Evolutionary conservation across 441 rosid species (phyloP), one percentile per base, ranked within the genome.

Genomic region (Rhodomyrtus psidioides): DNA sequence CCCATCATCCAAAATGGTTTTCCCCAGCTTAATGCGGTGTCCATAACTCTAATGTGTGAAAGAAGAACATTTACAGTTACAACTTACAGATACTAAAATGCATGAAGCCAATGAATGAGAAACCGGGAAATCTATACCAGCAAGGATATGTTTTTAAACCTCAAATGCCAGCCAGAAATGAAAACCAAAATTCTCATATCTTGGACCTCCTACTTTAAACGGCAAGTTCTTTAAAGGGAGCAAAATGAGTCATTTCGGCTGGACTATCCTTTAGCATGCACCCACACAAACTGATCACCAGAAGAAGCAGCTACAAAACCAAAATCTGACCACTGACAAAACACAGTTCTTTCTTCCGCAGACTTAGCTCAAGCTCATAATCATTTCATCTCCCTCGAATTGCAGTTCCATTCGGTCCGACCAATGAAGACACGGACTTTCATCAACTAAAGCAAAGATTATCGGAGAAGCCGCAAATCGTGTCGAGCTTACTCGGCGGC

Each of bases 401-500:
- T 70, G 12, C 79, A 44, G 79, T 12, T 70, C 44, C 79, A 1
- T 39, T 21, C 27, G n/a, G 4, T 21, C n/a, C 49, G 12, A 21
- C 5, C 79, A 6, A 60, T 12, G 39, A 46, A 46, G 39, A 58
- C 53, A n/a, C 6, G 14, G n/a, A 42, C 8, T 58, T 28, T 70
- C 57, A 46, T 42, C 51, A 59, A 30, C 19, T 60, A 28, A 60
- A 21, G 79, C 79, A 39, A 8, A 34, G 76, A 70, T 14, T 27
- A 59, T 27, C 70, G 19, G 4, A 59, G 34, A 15, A 12, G 42
- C 15, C 19, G 28, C 55, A 53, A 56, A 51, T 53, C 3, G 14
- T 34, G 19, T 53, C 85, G 28, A 83, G 92, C 96, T 91, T 89
- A 94, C 98, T 89, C 92, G 28, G 86, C 85, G 30, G 96, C 98